These are phyloP conservation scores for Ceratobasidium sp. DNA, from an alignment of 1,284 basidiomycete species.

Conservation along the genomic window DNA sequence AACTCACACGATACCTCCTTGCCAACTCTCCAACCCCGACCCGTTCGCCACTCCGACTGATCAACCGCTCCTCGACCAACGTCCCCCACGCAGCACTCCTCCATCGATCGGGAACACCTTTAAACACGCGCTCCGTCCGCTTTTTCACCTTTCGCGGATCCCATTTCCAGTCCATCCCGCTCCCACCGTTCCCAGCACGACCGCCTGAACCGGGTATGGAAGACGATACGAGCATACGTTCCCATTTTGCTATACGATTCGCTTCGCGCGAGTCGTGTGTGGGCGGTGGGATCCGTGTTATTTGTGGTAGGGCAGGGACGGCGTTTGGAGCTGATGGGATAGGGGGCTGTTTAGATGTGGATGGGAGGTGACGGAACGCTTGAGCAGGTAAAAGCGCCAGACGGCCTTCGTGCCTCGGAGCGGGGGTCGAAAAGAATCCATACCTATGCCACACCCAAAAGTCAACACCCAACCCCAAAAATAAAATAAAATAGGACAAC, in stretches of 20 bases:
- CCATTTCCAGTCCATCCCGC: slow-evolving; percentile 68
- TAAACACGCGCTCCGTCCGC: slow-evolving; percentile 82
- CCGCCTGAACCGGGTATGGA: slow-evolving; percentile 58
- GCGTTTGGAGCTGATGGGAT: slow-evolving; percentile 57
- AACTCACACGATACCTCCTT: slow-evolving; percentile 67
- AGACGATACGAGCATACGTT: slow-evolving; percentile 82
- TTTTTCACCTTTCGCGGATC: slow-evolving; percentile 53
- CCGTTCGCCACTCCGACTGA: slow-evolving; percentile 1
- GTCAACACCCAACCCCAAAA: slow-evolving; percentile 44
- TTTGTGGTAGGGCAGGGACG: slow-evolving; percentile 65
- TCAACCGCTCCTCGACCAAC: slow-evolving; percentile 61
- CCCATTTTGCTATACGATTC: slow-evolving; percentile 87
- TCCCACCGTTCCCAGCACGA: slow-evolving; percentile 77
- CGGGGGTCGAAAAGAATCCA: slow-evolving; percentile 83
- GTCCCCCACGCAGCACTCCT: slow-evolving; percentile 92
- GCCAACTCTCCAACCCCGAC: slow-evolving; percentile 54
- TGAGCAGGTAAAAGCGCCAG: slow-evolving; percentile 75
- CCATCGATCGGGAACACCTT: slow-evolving; percentile 98
- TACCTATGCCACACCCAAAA: slow-evolving; percentile 68
- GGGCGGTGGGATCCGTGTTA: slow-evolving; percentile 52
- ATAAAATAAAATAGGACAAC: slow-evolving; percentile 19
- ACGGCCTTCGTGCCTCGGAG: slow-evolving; percentile 74
- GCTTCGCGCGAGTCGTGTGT: slow-evolving; percentile 68
- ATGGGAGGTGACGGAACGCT: slow-evolving; percentile 74
- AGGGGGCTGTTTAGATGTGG: slow-evolving; percentile 64